Evolutionary conservation across 2,329 filamentous ascomycete genomes (phyloP), one percentile per base, ranked within the genome.

Genomic region (Fusarium ambrosium): DNA sequence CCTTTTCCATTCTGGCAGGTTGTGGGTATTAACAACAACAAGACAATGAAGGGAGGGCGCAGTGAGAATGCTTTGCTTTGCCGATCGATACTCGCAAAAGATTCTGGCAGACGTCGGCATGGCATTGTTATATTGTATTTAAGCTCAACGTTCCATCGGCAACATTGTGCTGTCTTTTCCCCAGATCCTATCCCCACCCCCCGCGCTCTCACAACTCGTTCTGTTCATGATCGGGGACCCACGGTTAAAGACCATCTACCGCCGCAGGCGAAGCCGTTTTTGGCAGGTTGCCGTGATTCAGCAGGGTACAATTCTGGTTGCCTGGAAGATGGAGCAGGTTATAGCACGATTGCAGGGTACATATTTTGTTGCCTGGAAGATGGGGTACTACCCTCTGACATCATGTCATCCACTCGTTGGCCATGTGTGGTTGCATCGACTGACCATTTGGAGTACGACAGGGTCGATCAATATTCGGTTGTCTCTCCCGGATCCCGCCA

Each of bases 281-380:
- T 13, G 51, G 51, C 51, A 55, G 51, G 51, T 55, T 55, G 51
- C 27, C 27, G 27, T n/a, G 51, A 34, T 55, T 29, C 13, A 34
- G 51, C 55, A 59, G 56, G 56, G 56, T 36, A 34, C 56, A 59
- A 39, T 59, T 59, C 56, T 36, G 56, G 56, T 59, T 36, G 56
- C 32, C 34, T 59, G 34, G 29, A 34, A 59, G 55, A 39, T 59
- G 51, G 51, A 55, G 51, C 51, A 34, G 51, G 51, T 55, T 55
- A 18, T 55, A 20, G 51, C 51, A 55, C 51, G 51, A 55, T 55
- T 55, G 51, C 56, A 59, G 56, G 56, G 56, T 39, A 59, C 56
- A 59, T 59, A 39, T 59, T 59, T 39, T 39, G 56, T 39, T 59
- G 56, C 56, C 56, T 59, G 36, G 36, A 59, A 37, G 20, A 59